Percentiles rank a stretch among this genome's conserved stretches.
phyloP scores from a whole-genome alignment of 306 rosid genomes.

The Argentina anserina region DNA sequence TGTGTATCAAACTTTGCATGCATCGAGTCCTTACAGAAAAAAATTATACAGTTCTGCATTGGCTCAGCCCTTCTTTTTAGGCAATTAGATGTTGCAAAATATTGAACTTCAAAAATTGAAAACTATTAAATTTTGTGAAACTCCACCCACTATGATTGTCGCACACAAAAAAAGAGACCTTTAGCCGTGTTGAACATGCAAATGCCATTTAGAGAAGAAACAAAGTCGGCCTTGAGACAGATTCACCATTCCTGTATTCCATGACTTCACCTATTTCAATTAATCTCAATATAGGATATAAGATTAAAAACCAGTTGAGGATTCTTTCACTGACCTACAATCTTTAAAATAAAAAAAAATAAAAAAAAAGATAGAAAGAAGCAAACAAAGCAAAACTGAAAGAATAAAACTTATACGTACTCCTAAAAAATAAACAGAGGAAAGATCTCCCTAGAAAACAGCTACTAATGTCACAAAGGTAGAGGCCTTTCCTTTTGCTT shows the following conservation, averaged over 20 bases:
- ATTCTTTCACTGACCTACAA: neutral
- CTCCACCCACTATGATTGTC: neutral
- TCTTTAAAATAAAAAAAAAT: too few species aligned
- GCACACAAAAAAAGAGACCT: neutral
- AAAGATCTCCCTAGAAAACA: neutral
- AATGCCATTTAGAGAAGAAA: conserved; percentile 2
- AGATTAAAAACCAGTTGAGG: neutral
- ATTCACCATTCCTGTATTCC: neutral
- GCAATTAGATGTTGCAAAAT: neutral
- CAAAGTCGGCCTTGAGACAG: neutral
- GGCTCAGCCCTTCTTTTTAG: conserved; percentile 7
- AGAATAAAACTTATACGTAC: neutral
- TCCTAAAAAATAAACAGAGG: neutral
- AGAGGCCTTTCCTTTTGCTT: neutral
- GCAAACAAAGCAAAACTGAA: neutral
- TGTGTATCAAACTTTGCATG: conserved; percentile 9
- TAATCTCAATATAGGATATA: neutral
- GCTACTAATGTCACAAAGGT: neutral
- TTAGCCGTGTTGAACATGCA: neutral
- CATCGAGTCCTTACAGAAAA: neutral
- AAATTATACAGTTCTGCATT: conserved; percentile 2
- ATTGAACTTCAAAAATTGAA: neutral
- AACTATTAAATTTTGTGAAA: neutral
- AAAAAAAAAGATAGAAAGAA: neutral
- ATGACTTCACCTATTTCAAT: neutral